A percentile compares a stretch with the other conserved stretches of the same genome.
Evolutionary conservation across 192 early-diverging fungal species (phyloP).

Genomic region (Coemansia sp.): DNA sequence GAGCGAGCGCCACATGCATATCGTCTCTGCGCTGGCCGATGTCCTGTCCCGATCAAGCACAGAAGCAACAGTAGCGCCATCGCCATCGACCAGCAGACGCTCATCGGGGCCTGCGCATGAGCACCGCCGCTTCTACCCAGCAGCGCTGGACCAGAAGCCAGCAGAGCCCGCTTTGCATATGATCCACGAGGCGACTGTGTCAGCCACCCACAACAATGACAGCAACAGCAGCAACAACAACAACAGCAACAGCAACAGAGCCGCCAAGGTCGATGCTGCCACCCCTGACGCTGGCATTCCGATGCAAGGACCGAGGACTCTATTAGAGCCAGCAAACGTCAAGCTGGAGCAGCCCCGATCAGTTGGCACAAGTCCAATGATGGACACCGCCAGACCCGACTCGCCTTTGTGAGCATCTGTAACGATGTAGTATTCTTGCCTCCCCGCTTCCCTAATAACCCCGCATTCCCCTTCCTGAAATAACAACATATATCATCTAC

Average conservation of each 20-base stretch:
- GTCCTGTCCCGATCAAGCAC: conserved; percentile 31
- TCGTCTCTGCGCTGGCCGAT: conserved; percentile 43
- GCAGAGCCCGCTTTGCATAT: neutral
- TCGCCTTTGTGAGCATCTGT: neutral
- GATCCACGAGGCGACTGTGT: neutral
- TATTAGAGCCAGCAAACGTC: neutral
- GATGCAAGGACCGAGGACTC: neutral
- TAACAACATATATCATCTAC: too few relatives aligned
- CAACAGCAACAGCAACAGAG: too few relatives aligned
- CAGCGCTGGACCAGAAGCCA: neutral
- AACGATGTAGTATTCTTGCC: too few relatives aligned
- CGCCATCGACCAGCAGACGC: conserved; percentile 29
- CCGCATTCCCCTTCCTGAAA: too few relatives aligned
- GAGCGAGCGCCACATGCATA: conserved; percentile 44
- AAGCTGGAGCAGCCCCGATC: neutral
- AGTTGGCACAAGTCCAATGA: neutral
- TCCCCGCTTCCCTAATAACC: neutral
- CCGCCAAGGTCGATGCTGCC: neutral
- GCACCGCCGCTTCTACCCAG: neutral
- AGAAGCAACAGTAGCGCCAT: conserved; percentile 23
- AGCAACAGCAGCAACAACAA: neutral
- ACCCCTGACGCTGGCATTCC: neutral
- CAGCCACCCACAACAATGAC: neutral
- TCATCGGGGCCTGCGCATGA: conserved; percentile 26
- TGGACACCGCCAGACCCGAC: neutral